These are phyloP conservation scores for Saposhnikovia divaricata DNA, from an alignment of 129 eudicot genomes.

Conservation along the genomic window DNA sequence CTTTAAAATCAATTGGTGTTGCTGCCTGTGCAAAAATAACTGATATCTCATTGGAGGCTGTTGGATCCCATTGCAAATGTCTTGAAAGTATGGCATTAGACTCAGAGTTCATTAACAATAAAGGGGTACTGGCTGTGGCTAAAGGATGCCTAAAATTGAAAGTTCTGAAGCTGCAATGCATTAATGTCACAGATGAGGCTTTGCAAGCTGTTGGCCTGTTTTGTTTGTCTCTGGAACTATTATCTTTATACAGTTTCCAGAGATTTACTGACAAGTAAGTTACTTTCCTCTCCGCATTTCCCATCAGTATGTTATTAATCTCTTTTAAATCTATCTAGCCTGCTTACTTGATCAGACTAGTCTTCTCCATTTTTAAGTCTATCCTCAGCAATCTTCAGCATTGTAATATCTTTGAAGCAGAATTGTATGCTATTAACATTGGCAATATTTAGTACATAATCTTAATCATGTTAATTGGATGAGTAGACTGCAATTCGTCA, in stretches of 20 bases:
- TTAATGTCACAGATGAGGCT: constrained; percentile 74
- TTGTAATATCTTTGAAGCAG: not conserved
- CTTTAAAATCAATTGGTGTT: constrained; percentile 78
- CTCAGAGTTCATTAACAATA: constrained; percentile 60
- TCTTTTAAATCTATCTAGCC: not conserved
- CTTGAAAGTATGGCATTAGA: constrained; percentile 66
- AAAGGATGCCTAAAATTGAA: constrained; percentile 58
- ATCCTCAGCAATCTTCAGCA: not conserved
- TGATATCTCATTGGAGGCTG: constrained; percentile 73
- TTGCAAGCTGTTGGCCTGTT: constrained; percentile 56
- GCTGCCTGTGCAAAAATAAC: constrained; percentile 91
- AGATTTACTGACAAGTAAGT: constrained; percentile 77
- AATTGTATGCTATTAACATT: not conserved
- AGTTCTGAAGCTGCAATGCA: constrained; percentile 69
- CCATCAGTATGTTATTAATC: not conserved
- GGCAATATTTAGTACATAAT: not conserved
- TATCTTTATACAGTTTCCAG: constrained; percentile 76
- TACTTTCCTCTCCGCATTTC: not conserved
- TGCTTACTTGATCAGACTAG: not conserved
- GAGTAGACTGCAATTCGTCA: no score
- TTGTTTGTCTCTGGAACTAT: constrained; percentile 56
- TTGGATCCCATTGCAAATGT: constrained; percentile 68
- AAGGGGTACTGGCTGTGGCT: constrained; percentile 75
- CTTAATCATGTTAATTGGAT: not conserved
- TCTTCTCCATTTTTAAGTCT: not conserved